Evolutionary conservation across 177 flowering plant species (phyloP).

Genomic region (Vitis hybrid): DNA sequence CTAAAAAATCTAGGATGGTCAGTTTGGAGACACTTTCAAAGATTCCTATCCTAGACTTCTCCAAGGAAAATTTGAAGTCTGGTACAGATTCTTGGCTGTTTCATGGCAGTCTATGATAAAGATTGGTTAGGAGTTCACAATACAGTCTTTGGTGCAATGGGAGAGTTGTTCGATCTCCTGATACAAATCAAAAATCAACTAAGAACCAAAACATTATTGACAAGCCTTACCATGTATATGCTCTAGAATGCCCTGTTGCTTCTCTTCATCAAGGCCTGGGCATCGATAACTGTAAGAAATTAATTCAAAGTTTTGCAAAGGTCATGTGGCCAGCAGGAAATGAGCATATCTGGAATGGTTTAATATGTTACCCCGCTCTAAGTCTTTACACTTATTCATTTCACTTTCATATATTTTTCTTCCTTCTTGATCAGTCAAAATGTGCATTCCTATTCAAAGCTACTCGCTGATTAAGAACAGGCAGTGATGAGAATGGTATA

Average conservation of each 20-base stretch:
- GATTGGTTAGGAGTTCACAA: conserved; percentile 8
- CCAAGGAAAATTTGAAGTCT: no score
- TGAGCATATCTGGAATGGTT: conserved; percentile 12
- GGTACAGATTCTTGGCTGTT: conserved; percentile 15
- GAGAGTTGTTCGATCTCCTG: conserved; percentile 22
- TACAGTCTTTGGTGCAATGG: not conserved
- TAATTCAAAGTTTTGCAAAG: conserved; percentile 1
- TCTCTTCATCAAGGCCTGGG: conserved; percentile 19
- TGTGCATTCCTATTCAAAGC: conserved; percentile 4
- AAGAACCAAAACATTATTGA: conserved; percentile 3
- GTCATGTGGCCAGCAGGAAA: conserved; percentile 34
- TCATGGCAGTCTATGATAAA: conserved; percentile 4
- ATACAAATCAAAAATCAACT: not conserved
- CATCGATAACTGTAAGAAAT: conserved; percentile 1
- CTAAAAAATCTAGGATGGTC: no score
- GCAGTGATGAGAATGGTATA: conserved; percentile 23
- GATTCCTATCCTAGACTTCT: no score
- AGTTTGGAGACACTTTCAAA: no score
- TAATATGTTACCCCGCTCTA: no score
- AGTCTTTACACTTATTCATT: not conserved
- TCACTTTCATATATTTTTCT: not conserved
- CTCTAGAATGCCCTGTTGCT: not conserved
- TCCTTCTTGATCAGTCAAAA: conserved; percentile 8
- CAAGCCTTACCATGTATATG: conserved; percentile 16
- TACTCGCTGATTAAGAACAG: not conserved